Evolutionary conservation across 2,329 filamentous ascomycete species (phyloP).

Genomic region (Pseudocercospora crystallina): DNA sequence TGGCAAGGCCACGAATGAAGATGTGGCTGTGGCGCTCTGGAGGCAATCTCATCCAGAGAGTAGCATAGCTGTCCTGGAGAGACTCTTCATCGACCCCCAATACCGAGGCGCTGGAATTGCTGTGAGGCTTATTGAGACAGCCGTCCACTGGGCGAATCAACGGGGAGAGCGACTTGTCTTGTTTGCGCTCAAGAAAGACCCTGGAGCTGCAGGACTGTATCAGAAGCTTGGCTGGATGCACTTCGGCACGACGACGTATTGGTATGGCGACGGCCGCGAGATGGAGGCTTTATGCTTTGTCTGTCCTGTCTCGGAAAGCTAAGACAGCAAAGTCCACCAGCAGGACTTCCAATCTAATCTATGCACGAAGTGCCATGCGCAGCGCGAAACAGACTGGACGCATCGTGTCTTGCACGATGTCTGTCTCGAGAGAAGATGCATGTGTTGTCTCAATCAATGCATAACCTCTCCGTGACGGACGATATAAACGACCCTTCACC

Average conservation of each 20-base stretch:
- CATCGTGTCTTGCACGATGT: no score
- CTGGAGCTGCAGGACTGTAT: slow-evolving; percentile 27
- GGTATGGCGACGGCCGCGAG: slow-evolving; percentile 14
- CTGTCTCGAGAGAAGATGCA: no score
- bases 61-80: slow-evolving; percentile 25
- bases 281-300: slow-evolving; percentile 23
- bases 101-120: slow-evolving; percentile 22
- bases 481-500: no score
- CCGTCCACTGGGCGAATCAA: slow-evolving; percentile 12
- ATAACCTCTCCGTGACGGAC: no score
- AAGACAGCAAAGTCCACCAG: no score
- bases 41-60: slow-evolving; percentile 10
- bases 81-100: slow-evolving; percentile 28
- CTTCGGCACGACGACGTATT: slow-evolving; percentile 18
- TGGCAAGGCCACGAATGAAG: slow-evolving; percentile 12
- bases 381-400: no score
- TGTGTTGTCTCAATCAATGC: no score
- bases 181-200: slow-evolving; percentile 28
- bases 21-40: slow-evolving; percentile 24
- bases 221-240: slow-evolving; percentile 25
- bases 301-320: slow-evolving; percentile 4
- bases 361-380: no score
- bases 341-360: no score
- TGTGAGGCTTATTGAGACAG: slow-evolving; percentile 20
- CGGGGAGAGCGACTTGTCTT: slow-evolving; percentile 19